Evolutionary conservation across 148 eudicot species (phyloP), one percentile per base, ranked within the genome.

Genomic region (Dianthus caryophyllus): DNA sequence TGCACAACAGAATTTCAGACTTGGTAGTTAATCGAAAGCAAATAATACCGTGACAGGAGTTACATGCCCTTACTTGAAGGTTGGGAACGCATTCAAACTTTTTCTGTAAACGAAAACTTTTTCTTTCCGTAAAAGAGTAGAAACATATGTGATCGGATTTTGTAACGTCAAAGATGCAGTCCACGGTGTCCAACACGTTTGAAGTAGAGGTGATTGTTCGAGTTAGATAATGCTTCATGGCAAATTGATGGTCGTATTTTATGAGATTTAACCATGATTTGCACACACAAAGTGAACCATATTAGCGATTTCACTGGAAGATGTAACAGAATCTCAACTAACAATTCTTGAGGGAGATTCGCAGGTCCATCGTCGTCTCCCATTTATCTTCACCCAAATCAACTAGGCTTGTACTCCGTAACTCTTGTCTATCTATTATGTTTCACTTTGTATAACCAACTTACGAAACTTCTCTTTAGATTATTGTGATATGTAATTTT

Each of bases 211-310:
- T 53, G 4, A n/a, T n/a, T n/a, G 64, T n/a, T 60, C 46, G 43
- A 17, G 22, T 36, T 17, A 60, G 25, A n/a, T 31, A 60, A 2
- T 60, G 41, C 24, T 60, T 60, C 46, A 33, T 31, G 25, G 64
- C 46, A 18, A 60, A 60, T 17, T n/a, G 21, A 36, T 60, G 26
- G 43, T 59, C 13, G 15, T n/a, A 31, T 8, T 22, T 27, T 13
- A 60, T 31, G n/a, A n/a, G n/a, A n/a, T n/a, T n/a, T n/a, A 30
- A 17, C 62, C 62, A 58, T 12, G 39, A 29, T 60, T 60, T 60
- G 64, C 64, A 60, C 46, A 60, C 64, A n/a, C 58, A 21, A 8
- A n/a, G 29, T 49, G 17, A 16, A 49, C 43, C n/a, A n/a, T n/a
- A n/a, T n/a, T n/a, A n/a, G n/a, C n/a, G n/a, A n/a, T n/a, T n/a